These are phyloP conservation scores for Dactylellina drechsleri DNA, from an alignment of 2,329 filamentous ascomycete species.

Conservation along the genomic window DNA sequence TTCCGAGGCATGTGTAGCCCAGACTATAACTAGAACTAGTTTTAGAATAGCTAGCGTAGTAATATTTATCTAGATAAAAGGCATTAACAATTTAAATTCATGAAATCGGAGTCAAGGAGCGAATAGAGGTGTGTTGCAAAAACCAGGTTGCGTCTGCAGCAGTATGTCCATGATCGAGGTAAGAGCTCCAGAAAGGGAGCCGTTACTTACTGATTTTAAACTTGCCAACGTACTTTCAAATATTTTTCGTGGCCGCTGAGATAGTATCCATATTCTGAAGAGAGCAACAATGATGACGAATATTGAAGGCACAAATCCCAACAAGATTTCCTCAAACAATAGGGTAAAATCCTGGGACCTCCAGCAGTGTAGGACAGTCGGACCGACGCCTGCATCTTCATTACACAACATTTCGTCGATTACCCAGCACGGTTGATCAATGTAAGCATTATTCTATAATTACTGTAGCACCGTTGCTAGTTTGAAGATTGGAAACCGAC, in stretches of 20 bases:
- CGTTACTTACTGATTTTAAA: not conserved
- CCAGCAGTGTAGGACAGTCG: not conserved
- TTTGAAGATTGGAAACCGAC: too few species aligned
- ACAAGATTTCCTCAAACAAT: not conserved
- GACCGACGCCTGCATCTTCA: not conserved
- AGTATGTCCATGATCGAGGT: not conserved
- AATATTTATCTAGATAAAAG: constrained; percentile 15
- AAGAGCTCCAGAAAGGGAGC: not conserved
- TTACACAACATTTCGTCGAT: constrained; percentile 2
- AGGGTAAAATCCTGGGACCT: not conserved
- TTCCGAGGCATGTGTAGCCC: not conserved
- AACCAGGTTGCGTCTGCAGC: too few species aligned
- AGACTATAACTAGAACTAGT: not conserved
- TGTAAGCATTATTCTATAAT: too few species aligned
- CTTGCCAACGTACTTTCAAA: constrained; percentile 6
- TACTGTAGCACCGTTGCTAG: too few species aligned
- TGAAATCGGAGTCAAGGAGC: too few species aligned
- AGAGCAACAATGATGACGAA: not conserved
- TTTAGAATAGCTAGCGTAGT: constrained; percentile 10
- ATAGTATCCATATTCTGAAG: not conserved
- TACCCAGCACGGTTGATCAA: too few species aligned
- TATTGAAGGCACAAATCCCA: not conserved
- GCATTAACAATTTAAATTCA: not conserved
- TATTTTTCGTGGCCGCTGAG: not conserved
- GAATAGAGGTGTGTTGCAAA: too few species aligned